Evolutionary conservation across 352 stramenopile species (phyloP), one percentile per base, ranked within the genome.

Genomic region (Phytophthora brassicae): DNA sequence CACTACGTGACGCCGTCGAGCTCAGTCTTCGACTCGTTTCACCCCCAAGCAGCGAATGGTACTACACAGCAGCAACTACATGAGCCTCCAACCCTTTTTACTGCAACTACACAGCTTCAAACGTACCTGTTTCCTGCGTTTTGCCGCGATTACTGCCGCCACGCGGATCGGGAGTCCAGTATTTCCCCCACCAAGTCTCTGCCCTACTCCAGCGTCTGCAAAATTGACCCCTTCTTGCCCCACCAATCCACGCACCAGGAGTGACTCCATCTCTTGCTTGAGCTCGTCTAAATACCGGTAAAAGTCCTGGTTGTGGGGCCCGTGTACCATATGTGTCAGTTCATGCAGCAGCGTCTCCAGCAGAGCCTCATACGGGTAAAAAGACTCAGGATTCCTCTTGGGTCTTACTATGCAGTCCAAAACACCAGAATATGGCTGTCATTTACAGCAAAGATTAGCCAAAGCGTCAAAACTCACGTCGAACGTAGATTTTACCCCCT

Each of bases 321-420:
- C 79, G 31, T 89, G 73, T 12, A 74, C 73, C 77, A 88, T 88
- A 63, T 90, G 81, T 7, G 79, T 84, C 41, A 90, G 78, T 47
- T 90, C 81, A 42, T 89, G 81, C 60, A 90, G 66, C 67, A 89
- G 75, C n/a, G 81, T 89, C 64, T 81, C 77, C 9, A 90, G 65
- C 43, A 90, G 54, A 9, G 74, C 75, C 36, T 90, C 76, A 22
- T 85, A 89, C 7, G 81, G 70, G 7, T 71, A 68, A 20, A 79
- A 64, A 6, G 81, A 82, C 26, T 56, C 39, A 24, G 58, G 50
- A 2, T 17, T 36, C n/a, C 33, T 23, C 14, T 64, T 35, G 2
- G 45, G 64, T 24, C 64, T 56, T 39, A 71, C 64, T 71, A 8
- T 8, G 35, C 16, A 50, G 6, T 45, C 36, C 12, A 47, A 6